Base-by-base conservation (phyloP, 768 basidiomycete genomes). In the Lactarius hatsudake region DNA sequence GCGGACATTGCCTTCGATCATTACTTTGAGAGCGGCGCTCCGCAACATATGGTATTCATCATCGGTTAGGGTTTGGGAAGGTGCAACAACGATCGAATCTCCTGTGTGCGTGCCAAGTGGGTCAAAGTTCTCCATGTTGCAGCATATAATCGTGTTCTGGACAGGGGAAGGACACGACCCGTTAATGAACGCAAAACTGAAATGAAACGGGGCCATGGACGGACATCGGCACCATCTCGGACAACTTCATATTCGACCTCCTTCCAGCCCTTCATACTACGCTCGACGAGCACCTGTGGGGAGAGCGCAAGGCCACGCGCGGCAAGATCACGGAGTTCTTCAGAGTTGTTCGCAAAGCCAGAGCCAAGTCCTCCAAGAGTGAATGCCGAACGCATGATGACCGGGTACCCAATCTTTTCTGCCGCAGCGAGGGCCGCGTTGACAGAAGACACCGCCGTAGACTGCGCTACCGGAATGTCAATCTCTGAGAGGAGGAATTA, bases 51-150 rank as follows among this genome's bases (percentile, higher is more conserved):
- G 96, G 79, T 98, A 99, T 75, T 98, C 95, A 75, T 95, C 93
- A 73, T 98, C 97, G 36, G 96, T 93, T 23, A 99, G 80, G 0
- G 97, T 98, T 78, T 99, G 97, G 4, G 96, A 98, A 1, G 97
- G 97, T 3, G 97, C 97, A 53, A 98, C 95, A 74, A 99, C 97
- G 75, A 99, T 99, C 15, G 97, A 98, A 77, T 98, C 97, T 72
- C 97, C 97, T 23, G 97, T 99, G 77, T 99, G 97, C 28, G 94
- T 98, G 70, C 97, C 97, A 67, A 98, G 90, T 43, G 97, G 97
- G 75, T 99, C 97, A 71, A 99, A 99, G 80, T 99, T 98, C 80
- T 98, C 94, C 94, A 96, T 96, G 78, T 96, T 96, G 80, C 96
- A 98, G 81, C 96, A 98, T 73, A 98, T 98, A 78, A 99, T 99